phyloP scores from a whole-genome alignment of 2,329 filamentous ascomycete species.

The Arthrobotrys megalospora region DNA sequence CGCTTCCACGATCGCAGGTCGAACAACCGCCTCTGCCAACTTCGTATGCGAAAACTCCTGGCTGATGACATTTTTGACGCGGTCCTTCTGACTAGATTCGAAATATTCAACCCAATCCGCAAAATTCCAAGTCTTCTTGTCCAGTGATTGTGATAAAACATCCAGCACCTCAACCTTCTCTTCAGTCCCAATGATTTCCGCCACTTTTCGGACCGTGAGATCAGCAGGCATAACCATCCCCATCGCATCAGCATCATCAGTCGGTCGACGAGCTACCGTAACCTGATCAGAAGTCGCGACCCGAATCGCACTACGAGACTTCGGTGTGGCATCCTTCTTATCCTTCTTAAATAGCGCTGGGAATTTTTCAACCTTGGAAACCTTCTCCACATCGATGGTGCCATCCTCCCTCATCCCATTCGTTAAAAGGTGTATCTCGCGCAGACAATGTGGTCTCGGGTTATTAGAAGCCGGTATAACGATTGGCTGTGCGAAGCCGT shows the following conservation, averaged over 20 bases:
- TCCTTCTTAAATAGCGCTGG: conserved; percentile 59
- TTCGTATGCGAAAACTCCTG: conserved; percentile 77
- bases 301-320: conserved; percentile 66
- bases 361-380: conserved; percentile 51
- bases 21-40: conserved; percentile 75
- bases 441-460: conserved; percentile 69
- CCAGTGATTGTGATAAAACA: conserved; percentile 78
- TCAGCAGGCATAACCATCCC: conserved; percentile 79
- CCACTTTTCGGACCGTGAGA: conserved; percentile 76
- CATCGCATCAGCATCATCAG: conserved; percentile 75
- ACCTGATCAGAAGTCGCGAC: conserved; percentile 70
- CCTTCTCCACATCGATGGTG: conserved; percentile 51
- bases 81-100: conserved; percentile 74
- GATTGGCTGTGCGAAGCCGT: conserved; percentile 77
- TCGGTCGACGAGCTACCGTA: conserved; percentile 60
- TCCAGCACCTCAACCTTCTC: conserved; percentile 78
- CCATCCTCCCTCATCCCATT: conserved; percentile 58
- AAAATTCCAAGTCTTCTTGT: conserved; percentile 77
- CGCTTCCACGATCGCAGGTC: conserved; percentile 76
- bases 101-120: conserved; percentile 79
- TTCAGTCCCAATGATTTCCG: conserved; percentile 76
- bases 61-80: conserved; percentile 79
- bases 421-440: conserved; percentile 44
- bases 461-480: conserved; percentile 77
- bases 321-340: conserved; percentile 53